Base-by-base conservation (phyloP, 2,329 filamentous ascomycete species). In the Endoconidiophora laricicola region DNA sequence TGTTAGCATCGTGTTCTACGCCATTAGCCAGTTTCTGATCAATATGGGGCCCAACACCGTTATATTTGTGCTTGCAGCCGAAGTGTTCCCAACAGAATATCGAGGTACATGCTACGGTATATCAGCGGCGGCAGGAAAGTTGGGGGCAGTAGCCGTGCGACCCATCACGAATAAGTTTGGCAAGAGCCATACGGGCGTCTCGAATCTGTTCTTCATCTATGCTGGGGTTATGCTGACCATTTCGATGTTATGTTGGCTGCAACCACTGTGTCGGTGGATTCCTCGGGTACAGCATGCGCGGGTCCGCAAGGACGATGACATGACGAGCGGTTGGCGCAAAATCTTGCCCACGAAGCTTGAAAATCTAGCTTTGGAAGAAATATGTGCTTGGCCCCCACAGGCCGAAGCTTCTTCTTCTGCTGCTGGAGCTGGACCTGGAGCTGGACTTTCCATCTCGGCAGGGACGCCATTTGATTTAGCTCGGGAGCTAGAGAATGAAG, bases 71-170 rank as follows among this genome's bases (percentile, higher is more conserved):
- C 41, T 62, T 23, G 56, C 60, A 1, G 60, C 57, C 22, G 61
- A 63, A 53, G 56, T 62, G 12, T 63, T 59, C 45, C 59, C 60
- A 7, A 60, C 60, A 2, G 57, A 57, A 6, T 60, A 58, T 46
- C 57, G 61, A n/a, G 60, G 58, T 3, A 60, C 59, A 2, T 60
- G 59, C 43, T 60, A 61, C 44, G 61, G 61, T 6, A 52, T 62
- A 24, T 56, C 59, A 3, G 60, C 60, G 6, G 60, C 60, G 4
- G 48, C 53, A 1, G 61, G 61, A 1, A 63, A 62, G 49, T 38
- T 60, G 6, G 61, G 60, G 5, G 60, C 61, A 4, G 55, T 63
- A 6, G 44, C 59, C 4, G 55, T 59, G 14, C 56, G 58, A 14
- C 45, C 52, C 14, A 18, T 52, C 14, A 52, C 49, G 2, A 48